Evolutionary conservation across 768 basidiomycete species (phyloP).

Genomic region (Infundibulicybe gibba): DNA sequence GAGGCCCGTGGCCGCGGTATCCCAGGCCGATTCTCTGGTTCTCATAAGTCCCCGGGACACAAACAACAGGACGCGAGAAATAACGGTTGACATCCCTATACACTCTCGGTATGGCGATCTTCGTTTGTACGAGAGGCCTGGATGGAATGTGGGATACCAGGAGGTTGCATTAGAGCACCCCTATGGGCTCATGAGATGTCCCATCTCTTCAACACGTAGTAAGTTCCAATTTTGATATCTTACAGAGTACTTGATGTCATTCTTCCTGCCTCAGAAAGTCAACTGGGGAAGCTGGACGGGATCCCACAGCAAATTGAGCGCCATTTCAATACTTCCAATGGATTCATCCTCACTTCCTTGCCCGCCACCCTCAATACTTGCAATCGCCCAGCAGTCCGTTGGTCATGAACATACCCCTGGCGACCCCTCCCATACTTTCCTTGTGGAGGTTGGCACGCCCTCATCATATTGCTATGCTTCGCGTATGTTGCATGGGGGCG

Average conservation of each 20-base stretch:
- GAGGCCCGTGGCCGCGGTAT: constrained; percentile 37
- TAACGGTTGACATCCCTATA: constrained; percentile 38
- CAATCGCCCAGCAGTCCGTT: no score
- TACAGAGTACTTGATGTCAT: constrained; percentile 3
- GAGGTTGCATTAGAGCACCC: constrained; percentile 31
- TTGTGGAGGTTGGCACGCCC: no score
- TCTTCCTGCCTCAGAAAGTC: neutral
- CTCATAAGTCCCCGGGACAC: constrained; percentile 18
- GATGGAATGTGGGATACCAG: constrained; percentile 12
- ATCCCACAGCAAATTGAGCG: no score
- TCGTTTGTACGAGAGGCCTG: constrained; percentile 4
- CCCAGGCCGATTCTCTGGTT: constrained; percentile 15
- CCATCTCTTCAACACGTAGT: neutral
- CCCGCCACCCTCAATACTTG: no score
- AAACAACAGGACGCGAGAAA: neutral
- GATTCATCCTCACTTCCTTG: no score
- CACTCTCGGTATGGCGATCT: constrained; percentile 42
- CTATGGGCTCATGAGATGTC: constrained; percentile 33
- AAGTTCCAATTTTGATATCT: neutral
- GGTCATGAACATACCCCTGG: no score
- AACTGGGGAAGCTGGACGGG: neutral
- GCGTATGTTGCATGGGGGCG: no score
- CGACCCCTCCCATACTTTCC: no score
- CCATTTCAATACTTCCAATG: no score
- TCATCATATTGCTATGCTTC: no score